phyloP scores from a whole-genome alignment of 305 asterid species.

The Ajuga reptans region DNA sequence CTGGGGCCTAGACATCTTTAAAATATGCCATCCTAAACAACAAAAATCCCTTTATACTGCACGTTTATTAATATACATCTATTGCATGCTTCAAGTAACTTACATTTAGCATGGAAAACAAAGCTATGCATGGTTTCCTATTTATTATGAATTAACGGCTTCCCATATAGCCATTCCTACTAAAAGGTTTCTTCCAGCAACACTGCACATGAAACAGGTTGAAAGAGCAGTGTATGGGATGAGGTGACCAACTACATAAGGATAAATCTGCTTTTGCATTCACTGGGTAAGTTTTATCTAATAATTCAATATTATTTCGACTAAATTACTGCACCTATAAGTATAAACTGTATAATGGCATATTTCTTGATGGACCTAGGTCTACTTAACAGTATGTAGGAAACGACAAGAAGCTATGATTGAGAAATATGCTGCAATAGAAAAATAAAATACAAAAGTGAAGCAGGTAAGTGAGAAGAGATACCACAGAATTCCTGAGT shows the following conservation, averaged over 20 bases:
- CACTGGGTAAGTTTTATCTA: background rate
- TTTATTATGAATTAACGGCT: background rate
- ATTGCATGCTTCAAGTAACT: background rate
- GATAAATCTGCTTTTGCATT: background rate
- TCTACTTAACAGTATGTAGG: conserved; percentile 4
- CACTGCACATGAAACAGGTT: background rate
- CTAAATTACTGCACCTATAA: background rate
- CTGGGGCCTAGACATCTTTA: background rate
- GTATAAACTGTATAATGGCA: background rate
- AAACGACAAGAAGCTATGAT: background rate
- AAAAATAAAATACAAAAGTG: background rate
- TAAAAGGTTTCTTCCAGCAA: background rate
- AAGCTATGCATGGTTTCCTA: background rate
- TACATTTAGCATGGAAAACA: background rate
- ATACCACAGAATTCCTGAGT: conserved; percentile 44
- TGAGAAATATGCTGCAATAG: background rate
- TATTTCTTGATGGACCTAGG: background rate
- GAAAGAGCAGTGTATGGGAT: background rate
- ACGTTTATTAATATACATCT: background rate
- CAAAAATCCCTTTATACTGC: background rate
- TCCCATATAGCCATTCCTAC: background rate
- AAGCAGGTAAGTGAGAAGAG: background rate
- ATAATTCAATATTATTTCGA: background rate
- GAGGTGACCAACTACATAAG: background rate
- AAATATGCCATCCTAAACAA: background rate